These are phyloP conservation scores for Suillus luteus DNA, from an alignment of 768 basidiomycete genomes.

Conservation along the genomic window DNA sequence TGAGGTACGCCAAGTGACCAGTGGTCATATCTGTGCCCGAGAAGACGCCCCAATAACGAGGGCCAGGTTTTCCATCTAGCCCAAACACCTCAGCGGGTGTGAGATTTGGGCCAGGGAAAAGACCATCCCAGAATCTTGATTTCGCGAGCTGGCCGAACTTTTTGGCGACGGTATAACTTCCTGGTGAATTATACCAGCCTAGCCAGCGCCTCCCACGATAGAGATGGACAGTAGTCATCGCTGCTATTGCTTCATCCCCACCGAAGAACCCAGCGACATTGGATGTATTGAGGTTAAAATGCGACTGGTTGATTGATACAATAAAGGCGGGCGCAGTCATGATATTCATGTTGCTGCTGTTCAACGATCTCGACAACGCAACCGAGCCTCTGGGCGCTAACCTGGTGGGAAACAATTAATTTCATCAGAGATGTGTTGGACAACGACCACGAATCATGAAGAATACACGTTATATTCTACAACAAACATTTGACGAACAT, in stretches of 20 bases:
- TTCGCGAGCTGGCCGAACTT: conserved; percentile 32
- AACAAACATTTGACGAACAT: background rate
- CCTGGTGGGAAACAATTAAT: background rate
- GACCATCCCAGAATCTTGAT: conserved; percentile 27
- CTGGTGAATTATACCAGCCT: conserved; percentile 41
- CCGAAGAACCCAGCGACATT: conserved; percentile 40
- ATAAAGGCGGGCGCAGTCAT: background rate
- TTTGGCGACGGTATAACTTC: conserved; percentile 33
- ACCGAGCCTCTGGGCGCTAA: background rate
- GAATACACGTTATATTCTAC: background rate
- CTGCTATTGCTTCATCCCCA: conserved; percentile 36
- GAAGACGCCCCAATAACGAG: conserved; percentile 28
- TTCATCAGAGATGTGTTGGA: background rate
- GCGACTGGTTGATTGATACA: background rate
- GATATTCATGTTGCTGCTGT: background rate
- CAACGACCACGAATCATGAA: background rate
- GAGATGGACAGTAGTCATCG: conserved; percentile 37
- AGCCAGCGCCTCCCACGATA: conserved; percentile 36
- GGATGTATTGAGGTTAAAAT: conserved; percentile 29
- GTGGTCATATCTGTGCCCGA: conserved; percentile 26
- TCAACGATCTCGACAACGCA: background rate
- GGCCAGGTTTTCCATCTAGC: conserved; percentile 32
- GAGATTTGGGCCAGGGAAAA: conserved; percentile 24
- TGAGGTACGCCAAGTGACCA: conserved; percentile 27
- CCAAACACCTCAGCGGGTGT: conserved; percentile 26